Evolutionary conservation across 192 early-diverging fungal species (phyloP).

Genomic region (Backusella tuberculispora): DNA sequence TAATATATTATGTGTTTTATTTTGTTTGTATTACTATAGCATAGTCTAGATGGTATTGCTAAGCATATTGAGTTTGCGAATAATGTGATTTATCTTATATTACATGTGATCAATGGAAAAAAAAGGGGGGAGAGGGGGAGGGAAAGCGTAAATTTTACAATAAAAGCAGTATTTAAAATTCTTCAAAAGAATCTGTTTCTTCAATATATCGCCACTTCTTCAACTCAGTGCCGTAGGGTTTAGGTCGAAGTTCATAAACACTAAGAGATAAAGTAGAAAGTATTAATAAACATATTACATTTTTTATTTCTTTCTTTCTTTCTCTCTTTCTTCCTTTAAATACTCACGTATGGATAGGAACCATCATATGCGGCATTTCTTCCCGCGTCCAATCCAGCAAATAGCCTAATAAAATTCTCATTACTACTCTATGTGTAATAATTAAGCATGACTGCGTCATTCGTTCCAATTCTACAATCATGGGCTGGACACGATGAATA

Average conservation of each 20-base stretch:
- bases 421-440: constrained; percentile 91
- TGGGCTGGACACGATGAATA: constrained; percentile 88
- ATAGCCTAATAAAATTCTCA: constrained; percentile 90
- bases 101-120: not conserved
- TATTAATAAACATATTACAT: not conserved
- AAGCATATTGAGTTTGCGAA: not conserved
- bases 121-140: not conserved
- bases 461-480: constrained; percentile 95
- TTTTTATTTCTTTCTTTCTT: no score
- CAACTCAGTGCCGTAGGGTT: constrained; percentile 44
- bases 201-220: constrained; percentile 45
- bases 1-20: not conserved
- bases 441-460: constrained; percentile 87
- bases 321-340: not conserved
- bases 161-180: not conserved
- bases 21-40: not conserved
- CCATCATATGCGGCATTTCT: constrained; percentile 49
- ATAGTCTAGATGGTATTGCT: not conserved
- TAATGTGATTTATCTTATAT: not conserved
- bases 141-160: not conserved
- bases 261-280: constrained; percentile 18
- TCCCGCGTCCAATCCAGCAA: constrained; percentile 66
- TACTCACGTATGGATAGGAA: constrained; percentile 45
- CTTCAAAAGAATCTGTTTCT: constrained; percentile 38
- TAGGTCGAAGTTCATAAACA: constrained; percentile 45